Base-by-base conservation (phyloP, 345 rosid species). In the Arabidopsis suecica region DNA sequence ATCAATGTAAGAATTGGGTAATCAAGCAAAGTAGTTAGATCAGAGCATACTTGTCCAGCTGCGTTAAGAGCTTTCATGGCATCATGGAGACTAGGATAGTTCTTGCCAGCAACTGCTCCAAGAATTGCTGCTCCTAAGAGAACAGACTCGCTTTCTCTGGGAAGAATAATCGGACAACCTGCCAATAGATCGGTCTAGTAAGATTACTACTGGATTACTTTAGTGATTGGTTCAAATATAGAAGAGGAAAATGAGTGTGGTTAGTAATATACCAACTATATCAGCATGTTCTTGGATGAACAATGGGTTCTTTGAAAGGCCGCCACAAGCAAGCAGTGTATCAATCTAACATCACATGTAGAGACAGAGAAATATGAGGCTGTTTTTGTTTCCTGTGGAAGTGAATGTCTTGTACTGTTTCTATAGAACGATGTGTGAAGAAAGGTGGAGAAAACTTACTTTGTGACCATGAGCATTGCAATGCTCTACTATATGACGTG, bases 91-190 rank as follows among this genome's bases (percentile, higher is more conserved):
- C 86, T 84, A 37, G 84, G 72, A 53, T 88, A 88, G 75, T 71
- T 84, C 84, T 88, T 94, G 65, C 90, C 83, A 67, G 96, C 96
- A 61, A 91, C 97, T 1, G 90, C 88, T 68, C 98, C 98, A 13
- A 91, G 96, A 81, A 92, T 94, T 16, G 99, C 93, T 77, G 93
- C 96, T 81, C 97, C 97, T 68, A 94, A 74, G 41, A 94, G 97
- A 62, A 88, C 92, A 40, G 96, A 86, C 83, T 90, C 93, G 69
- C 84, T 90, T 84, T 91, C 97, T 58, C 91, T 89, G 1, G 98
- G 98, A 78, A 90, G 97, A 75, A 91, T 78, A 45, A 94, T 86
- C 22, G 93, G 86, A 78, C 88, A 94, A 85, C 97, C 98, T 91
- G 82, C 71, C 13, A 30, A 66, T 62, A 57, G 25, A 58, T 30